A percentile compares a stretch with the other conserved stretches of the same genome.
Evolutionary conservation across 768 basidiomycete species (phyloP).

Genomic region (Pholiota molesta): DNA sequence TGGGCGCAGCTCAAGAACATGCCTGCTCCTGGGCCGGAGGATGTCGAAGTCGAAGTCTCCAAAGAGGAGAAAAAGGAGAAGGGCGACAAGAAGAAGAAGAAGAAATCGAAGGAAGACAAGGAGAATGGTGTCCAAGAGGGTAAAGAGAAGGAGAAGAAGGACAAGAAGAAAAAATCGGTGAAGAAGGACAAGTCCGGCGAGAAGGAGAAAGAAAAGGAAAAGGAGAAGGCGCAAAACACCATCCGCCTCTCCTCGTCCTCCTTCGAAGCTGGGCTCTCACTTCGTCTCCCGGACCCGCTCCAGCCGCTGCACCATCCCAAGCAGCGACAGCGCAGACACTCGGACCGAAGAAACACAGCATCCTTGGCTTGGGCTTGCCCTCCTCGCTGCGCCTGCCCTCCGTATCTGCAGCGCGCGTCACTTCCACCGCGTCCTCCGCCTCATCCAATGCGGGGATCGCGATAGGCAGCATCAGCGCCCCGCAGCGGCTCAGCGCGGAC

Average conservation of each 20-base stretch:
- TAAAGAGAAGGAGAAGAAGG: slow-evolving; percentile 40
- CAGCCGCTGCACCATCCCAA: neutral
- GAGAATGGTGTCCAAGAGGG: slow-evolving; percentile 29
- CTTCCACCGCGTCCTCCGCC: slow-evolving; percentile 25
- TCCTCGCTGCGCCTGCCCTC: slow-evolving; percentile 51
- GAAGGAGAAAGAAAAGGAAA: slow-evolving; percentile 20
- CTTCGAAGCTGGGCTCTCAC: slow-evolving; percentile 66
- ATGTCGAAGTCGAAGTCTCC: slow-evolving; percentile 25
- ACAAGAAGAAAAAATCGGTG: slow-evolving; percentile 38
- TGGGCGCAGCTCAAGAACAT: slow-evolving; percentile 63
- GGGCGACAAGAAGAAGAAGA: slow-evolving; percentile 35
- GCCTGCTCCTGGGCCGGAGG: slow-evolving; percentile 17
- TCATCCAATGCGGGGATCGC: slow-evolving; percentile 3
- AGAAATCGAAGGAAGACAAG: slow-evolving; percentile 14
- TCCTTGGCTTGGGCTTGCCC: slow-evolving; percentile 65
- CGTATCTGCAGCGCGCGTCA: slow-evolving; percentile 40
- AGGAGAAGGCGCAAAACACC: neutral
- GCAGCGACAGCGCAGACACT: slow-evolving; percentile 34
- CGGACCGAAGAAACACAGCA: slow-evolving; percentile 61
- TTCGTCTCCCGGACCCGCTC: slow-evolving; percentile 29
- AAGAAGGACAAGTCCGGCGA: slow-evolving; percentile 27
- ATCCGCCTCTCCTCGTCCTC: slow-evolving; percentile 7
- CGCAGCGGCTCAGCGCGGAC: slow-evolving; percentile 6
- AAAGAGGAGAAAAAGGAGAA: slow-evolving; percentile 30
- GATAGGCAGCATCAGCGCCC: slow-evolving; percentile 3